Base-by-base conservation (phyloP, 345 rosid genomes). In the Salix exigua region DNA sequence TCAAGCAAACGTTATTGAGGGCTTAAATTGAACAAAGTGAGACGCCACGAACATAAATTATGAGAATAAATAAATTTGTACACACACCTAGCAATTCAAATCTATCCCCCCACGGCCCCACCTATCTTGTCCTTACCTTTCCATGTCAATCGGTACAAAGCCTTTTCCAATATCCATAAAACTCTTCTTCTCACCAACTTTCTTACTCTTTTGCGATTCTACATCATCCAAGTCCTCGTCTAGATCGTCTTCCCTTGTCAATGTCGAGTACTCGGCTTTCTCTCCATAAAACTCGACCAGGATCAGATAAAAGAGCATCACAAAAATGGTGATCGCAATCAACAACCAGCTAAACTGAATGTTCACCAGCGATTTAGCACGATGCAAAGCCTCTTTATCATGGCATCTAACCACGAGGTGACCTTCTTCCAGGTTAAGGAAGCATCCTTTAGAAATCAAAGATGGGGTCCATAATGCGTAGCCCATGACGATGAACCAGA, bases 341-440 rank as follows among this genome's bases (percentile, higher is more conserved):
- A 90, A 71, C 63, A 82, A 75, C 94, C 89, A 90, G 70, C 94
- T 85, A 78, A 94, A 92, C 55, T 83, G 85, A 65, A 94, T 85
- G 73, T 89, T 92, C 4, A 94, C 93, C 67, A 92, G 80, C 17
- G 98, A 86, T 76, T 88, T 90, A n/a, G 97, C 97, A 61, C 98
- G 78, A 60, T 87, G 88, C 1, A 89, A 84, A 4, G 88, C 87
- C 37, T 83, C 87, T 5, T 77, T 81, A 26, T 73, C 80, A 28
- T 84, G 81, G 80, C 98, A 94, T 55, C 91, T 79, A 26, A 90
- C 90, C 78, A 91, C 91, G 30, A 83, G 33, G 81, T 90, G 93
- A 46, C 90, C 95, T 38, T 89, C 95, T 82, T 94, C 95, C 11
- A 5, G 1, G 79, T 87, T 82, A 70, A 94, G 78, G 79, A 79